Evolutionary conservation across 768 basidiomycete genomes (phyloP).

Genomic region (Mycena filopes): DNA sequence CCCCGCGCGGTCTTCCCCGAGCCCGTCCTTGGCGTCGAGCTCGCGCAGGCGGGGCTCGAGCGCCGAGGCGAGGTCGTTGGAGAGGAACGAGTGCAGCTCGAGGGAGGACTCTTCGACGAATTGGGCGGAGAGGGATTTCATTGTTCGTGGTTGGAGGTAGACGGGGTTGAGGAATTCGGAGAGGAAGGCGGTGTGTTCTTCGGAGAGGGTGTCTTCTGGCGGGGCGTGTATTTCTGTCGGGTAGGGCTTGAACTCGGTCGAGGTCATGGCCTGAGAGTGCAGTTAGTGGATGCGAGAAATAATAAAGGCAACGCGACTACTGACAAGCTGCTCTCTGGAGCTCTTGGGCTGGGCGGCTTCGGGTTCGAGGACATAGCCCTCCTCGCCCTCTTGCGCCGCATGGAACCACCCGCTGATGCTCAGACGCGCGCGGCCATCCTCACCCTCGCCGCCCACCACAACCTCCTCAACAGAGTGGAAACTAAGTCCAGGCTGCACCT

Average conservation of each 20-base stretch:
- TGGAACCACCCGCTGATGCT: slow-evolving; percentile 99
- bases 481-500: slow-evolving; percentile 94
- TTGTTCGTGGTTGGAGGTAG: slow-evolving; percentile 85
- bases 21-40: slow-evolving; percentile 71
- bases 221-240: slow-evolving; percentile 58
- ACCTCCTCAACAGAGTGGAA: slow-evolving; percentile 99
- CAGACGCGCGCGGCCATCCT: slow-evolving; percentile 78
- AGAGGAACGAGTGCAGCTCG: slow-evolving; percentile 89
- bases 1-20: slow-evolving; percentile 61
- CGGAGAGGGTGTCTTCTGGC: slow-evolving; percentile 62
- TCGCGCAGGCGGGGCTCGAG: slow-evolving; percentile 75
- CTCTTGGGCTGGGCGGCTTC: slow-evolving; percentile 66
- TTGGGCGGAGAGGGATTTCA: slow-evolving; percentile 80
- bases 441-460: slow-evolving; percentile 75
- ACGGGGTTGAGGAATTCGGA: slow-evolving; percentile 88
- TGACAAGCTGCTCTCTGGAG: slow-evolving; percentile 92
- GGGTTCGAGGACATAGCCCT: slow-evolving; percentile 75
- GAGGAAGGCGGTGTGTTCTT: slow-evolving; percentile 76
- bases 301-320: slow-evolving; percentile 43
- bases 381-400: slow-evolving; percentile 89
- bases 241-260: slow-evolving; percentile 68
- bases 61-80: slow-evolving; percentile 69
- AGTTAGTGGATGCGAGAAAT: slow-evolving; percentile 16
- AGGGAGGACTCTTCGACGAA: slow-evolving; percentile 90
- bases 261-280: slow-evolving; percentile 64